phyloP scores from a whole-genome alignment of 768 basidiomycete species.

The Termitomyces sp. region DNA sequence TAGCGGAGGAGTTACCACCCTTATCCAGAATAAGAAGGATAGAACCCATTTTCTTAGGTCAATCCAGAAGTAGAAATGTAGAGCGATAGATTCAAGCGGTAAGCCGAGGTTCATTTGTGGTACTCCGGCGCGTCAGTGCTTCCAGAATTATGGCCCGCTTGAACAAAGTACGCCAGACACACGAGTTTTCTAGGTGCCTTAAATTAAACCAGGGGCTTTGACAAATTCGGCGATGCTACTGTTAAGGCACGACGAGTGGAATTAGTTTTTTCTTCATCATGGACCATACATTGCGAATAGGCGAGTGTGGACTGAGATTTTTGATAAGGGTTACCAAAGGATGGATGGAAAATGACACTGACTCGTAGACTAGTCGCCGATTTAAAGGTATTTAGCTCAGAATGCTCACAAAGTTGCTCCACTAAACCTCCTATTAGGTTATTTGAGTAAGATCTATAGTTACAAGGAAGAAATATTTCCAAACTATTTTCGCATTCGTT shows the following conservation, averaged over 20 bases:
- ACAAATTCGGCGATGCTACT: not conserved
- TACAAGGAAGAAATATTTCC: conserved; percentile 4
- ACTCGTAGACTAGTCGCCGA: not conserved
- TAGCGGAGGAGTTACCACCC: not conserved
- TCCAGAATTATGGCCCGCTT: not conserved
- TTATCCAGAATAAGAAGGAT: not conserved
- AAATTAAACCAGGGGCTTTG: not conserved
- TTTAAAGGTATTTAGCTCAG: no score
- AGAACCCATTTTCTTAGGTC: not conserved
- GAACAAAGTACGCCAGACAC: not conserved
- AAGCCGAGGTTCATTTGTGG: not conserved
- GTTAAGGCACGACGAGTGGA: not conserved
- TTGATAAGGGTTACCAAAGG: not conserved
- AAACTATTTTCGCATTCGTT: conserved; percentile 76
- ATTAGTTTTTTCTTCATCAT: not conserved
- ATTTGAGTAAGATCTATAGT: conserved; percentile 1
- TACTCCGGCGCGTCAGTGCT: not conserved
- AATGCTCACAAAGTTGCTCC: not conserved
- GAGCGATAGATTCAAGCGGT: not conserved
- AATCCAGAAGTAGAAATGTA: not conserved
- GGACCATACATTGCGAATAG: not conserved
- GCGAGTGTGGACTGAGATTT: no score
- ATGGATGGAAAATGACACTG: not conserved
- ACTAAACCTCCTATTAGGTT: not conserved
- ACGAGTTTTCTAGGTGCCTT: not conserved